A percentile compares a stretch with the other conserved stretches of the same genome.
phyloP scores from a whole-genome alignment of 371 early-diverging fungal species.

The Blyttiomyces sp. region DNA sequence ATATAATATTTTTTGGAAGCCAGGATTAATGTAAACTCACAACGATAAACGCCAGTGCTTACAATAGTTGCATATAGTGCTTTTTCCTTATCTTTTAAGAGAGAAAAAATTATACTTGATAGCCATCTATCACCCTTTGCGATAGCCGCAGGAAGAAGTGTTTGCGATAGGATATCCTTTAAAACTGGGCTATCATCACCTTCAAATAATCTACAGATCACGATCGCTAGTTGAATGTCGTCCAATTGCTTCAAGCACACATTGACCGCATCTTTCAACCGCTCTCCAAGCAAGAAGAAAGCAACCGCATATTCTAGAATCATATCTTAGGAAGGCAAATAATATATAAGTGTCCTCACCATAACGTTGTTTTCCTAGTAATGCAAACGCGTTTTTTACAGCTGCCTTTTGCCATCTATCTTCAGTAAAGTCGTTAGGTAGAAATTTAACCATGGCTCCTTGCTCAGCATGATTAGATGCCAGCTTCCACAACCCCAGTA shows the following conservation, averaged over 20 bases:
- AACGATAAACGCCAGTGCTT: constrained; percentile 8
- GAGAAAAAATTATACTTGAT: constrained; percentile 59
- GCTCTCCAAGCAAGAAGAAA: constrained; percentile 89
- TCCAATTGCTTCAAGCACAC: constrained; percentile 86
- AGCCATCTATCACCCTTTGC: constrained; percentile 73
- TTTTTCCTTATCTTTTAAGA: constrained; percentile 60
- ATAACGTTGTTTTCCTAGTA: constrained; percentile 91
- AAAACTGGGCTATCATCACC: constrained; percentile 67
- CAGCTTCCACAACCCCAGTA: constrained; percentile 87
- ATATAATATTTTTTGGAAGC: no score
- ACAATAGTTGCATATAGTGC: constrained; percentile 67
- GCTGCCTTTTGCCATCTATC: constrained; percentile 90
- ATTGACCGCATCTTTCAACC: constrained; percentile 82
- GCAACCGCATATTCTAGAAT: constrained; percentile 81
- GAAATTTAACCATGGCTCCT: constrained; percentile 78
- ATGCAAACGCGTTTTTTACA: constrained; percentile 93
- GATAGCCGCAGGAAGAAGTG: constrained; percentile 50
- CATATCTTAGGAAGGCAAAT: neutral
- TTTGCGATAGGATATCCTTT: constrained; percentile 50
- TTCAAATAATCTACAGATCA: constrained; percentile 84
- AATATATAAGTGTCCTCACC: constrained; percentile 43
- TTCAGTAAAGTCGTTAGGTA: constrained; percentile 84
- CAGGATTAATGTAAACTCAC: neutral
- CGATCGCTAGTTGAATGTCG: constrained; percentile 88
- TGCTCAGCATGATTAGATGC: constrained; percentile 83